A percentile compares a stretch with the other conserved stretches of the same genome.
These are phyloP conservation scores for Euphorbia lathyris DNA, from an alignment of 345 rosid species.

Conservation along the genomic window DNA sequence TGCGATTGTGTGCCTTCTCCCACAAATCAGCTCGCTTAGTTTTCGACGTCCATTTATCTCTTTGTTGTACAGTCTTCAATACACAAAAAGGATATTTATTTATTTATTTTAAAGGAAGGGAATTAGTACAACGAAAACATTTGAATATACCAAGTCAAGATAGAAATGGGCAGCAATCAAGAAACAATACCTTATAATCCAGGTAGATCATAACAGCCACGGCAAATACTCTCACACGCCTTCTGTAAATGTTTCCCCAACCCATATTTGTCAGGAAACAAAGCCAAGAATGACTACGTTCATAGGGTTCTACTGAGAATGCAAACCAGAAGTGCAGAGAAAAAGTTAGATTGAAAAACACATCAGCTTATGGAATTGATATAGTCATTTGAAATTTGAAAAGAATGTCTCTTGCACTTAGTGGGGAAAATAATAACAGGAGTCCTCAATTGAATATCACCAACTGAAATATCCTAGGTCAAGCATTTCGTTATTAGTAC, in stretches of 20 bases:
- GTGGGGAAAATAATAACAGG: neutral
- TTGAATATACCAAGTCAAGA: slow-evolving; percentile 2
- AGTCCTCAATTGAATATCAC: neutral
- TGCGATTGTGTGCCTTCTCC: slow-evolving; percentile 85
- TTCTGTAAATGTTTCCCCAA: slow-evolving; percentile 66
- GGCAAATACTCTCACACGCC: slow-evolving; percentile 73
- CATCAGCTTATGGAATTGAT: neutral
- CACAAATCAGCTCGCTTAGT: slow-evolving; percentile 55
- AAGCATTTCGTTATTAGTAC: no score
- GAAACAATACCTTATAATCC: slow-evolving; percentile 73
- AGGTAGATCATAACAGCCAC: slow-evolving; percentile 67
- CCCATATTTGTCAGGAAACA: slow-evolving; percentile 40
- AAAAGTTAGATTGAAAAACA: neutral
- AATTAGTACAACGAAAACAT: neutral
- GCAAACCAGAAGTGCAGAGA: neutral
- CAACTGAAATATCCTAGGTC: no score
- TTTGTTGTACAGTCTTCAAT: slow-evolving; percentile 65
- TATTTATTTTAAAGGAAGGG: neutral
- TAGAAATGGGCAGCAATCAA: slow-evolving; percentile 9
- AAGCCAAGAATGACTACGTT: neutral
- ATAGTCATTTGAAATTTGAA: neutral
- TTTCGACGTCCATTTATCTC: slow-evolving; percentile 67
- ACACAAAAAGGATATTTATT: neutral
- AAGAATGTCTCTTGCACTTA: neutral
- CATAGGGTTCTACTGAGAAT: neutral